Evolutionary conservation across 768 basidiomycete genomes (phyloP), one percentile per base, ranked within the genome.

Genomic region (Chlorophyllum brunneum): DNA sequence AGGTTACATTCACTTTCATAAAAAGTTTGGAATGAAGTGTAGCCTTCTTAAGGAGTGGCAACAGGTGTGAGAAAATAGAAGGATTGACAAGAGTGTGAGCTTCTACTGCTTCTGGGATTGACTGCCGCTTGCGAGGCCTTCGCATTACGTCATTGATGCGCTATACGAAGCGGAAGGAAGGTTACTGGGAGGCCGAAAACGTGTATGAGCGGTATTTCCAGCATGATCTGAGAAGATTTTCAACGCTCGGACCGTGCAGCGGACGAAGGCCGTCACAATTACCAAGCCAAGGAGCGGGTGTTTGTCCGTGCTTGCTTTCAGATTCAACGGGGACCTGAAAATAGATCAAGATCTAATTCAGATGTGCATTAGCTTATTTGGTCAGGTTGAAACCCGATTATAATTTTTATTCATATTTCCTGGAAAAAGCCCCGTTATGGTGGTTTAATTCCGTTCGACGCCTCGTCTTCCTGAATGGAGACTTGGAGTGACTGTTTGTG

Each of bases 371-470:
- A 65, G 61, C 65, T 59, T 61, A 63, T 67, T 68, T 71, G 68
- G 66, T 69, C 60, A 59, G 60, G 64, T 59, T 73, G 70, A 73
- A 74, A 74, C 69, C 63, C 64, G 65, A 64, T 61, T 62, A 61
- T 63, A 60, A 63, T 63, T 66, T 66, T 63, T 63, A 55, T 60
- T 56, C 49, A 48, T 54, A 48, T 48, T 56, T 59, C 36, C 33
- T 52, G 56, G 55, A 57, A 63, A 65, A 64, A 64, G 58, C 61
- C 61, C 64, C 66, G 66, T 61, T 29, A 49, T 58, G 54, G 48
- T 57, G 44, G 52, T 61, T 58, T 61, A 61, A 58, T 63, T 60
- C 59, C 60, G 57, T 48, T 36, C 42, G 42, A 44, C 23, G 37
- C 22, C 51, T 54, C 46, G 49, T 50, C 54, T 54, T 51, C 48